phyloP scores from a whole-genome alignment of 768 basidiomycete genomes.

The Austroboletus festivus region DNA sequence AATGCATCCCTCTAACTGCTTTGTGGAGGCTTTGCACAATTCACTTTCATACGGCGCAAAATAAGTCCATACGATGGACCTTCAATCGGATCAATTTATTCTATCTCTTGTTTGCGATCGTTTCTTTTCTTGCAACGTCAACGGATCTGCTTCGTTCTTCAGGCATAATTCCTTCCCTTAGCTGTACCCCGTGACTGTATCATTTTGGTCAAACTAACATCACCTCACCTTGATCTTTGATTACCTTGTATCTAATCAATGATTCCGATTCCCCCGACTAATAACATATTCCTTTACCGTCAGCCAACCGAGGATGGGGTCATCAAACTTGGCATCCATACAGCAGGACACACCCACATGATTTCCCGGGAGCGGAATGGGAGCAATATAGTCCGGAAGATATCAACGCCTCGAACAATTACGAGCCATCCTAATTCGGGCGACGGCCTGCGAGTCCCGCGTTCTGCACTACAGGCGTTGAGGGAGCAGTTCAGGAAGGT shows the following conservation, averaged over 20 bases:
- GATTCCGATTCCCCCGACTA: neutral
- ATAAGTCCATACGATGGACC: neutral
- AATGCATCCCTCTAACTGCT: neutral
- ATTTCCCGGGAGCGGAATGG: constrained; percentile 2
- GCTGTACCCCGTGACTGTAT: neutral
- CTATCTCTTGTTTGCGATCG: neutral
- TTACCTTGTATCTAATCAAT: neutral
- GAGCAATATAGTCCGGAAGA: constrained; percentile 19
- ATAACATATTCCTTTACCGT: neutral
- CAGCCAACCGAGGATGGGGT: constrained; percentile 68
- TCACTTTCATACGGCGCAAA: no score
- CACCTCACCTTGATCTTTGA: neutral
- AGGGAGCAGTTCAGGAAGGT: constrained; percentile 50
- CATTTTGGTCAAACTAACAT: neutral
- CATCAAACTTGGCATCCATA: constrained; percentile 78
- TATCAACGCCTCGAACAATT: constrained; percentile 79
- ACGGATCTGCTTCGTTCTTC: neutral
- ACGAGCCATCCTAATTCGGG: constrained; percentile 49
- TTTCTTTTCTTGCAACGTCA: no score
- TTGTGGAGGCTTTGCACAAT: neutral
- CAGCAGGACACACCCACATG: constrained; percentile 62
- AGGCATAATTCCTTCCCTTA: neutral
- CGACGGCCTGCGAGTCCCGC: constrained; percentile 67
- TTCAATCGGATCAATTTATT: neutral
- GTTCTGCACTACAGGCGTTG: constrained; percentile 45